Evolutionary conservation across 2,329 filamentous ascomycete species (phyloP), one percentile per base, ranked within the genome.

Genomic region (Botrytis sinoallii): DNA sequence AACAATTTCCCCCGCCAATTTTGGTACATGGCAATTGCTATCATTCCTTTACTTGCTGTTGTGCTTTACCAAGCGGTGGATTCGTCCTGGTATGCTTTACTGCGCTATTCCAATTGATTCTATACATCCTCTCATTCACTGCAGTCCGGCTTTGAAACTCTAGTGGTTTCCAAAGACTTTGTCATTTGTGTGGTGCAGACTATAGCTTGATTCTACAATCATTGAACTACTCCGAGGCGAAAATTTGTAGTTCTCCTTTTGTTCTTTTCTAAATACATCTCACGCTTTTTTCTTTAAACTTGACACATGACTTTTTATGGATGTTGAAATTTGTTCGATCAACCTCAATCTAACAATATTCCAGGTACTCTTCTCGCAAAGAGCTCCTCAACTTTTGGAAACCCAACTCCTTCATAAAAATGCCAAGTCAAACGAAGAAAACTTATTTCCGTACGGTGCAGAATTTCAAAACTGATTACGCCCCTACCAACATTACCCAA

Each of bases 401-500:
- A 12, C 20, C 8, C 60, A 72, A 66, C 40, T 61, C 71, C 59
- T 57, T 44, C 35, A 71, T 75, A 79, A 87, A 81, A 59, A 92
- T 92, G 90, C 84, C 88, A 73, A 83, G 87, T 55, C 81, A 85
- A 78, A 80, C 81, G 70, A 81, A 85, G 70, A 84, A 84, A 73
- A 83, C 86, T 65, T 88, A 91, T 80, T 98, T 98, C 84, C 93
- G 91, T 82, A 92, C 91, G 79, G 86, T 97, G 67, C 94, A 97
- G 81, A 90, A 89, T 80, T 97, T 99, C 84, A 88, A 92, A 77
- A 92, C 93, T 12, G 93, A 98, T 81, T 99, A 98, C 85, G 94
- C 95, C 20, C 93, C 95, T 18, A 92, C 92, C 76, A 90, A 88
- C 72, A 92, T 99, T 83, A 95, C 94, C 35, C 95, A 98, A 82